phyloP scores from a whole-genome alignment of 2,329 filamentous ascomycete genomes.

The Niveomyces coronatus region DNA sequence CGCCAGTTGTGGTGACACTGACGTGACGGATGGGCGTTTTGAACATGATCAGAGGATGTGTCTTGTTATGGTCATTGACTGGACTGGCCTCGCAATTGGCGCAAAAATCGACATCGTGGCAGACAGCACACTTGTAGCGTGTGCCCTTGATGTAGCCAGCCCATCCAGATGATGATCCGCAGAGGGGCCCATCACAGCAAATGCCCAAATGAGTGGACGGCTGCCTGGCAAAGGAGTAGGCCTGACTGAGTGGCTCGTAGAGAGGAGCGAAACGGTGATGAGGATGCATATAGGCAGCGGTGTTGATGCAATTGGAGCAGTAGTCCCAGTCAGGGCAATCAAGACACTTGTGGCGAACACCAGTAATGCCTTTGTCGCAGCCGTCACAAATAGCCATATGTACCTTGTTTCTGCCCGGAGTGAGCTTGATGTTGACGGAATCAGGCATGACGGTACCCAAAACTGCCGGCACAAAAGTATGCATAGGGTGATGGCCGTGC shows the following conservation, averaged over 20 bases:
- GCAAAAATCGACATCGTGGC: constrained; percentile 91
- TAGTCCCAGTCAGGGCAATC: constrained; percentile 98
- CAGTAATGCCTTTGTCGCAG: constrained; percentile 79
- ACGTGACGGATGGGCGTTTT: constrained; percentile 85
- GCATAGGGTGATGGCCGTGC: constrained; percentile 86
- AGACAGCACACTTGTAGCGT: constrained; percentile 96
- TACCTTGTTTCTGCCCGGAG: constrained; percentile 66
- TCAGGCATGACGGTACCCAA: constrained; percentile 50
- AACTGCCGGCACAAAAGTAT: constrained; percentile 63
- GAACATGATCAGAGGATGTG: constrained; percentile 96
- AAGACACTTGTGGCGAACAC: constrained; percentile 91
- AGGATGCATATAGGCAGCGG: constrained; percentile 60
- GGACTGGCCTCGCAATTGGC: constrained; percentile 86
- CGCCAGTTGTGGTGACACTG: constrained; percentile 73
- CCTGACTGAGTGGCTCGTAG: constrained; percentile 54
- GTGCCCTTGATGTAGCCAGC: constrained; percentile 71
- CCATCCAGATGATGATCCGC: constrained; percentile 42
- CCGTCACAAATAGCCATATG: constrained; percentile 93
- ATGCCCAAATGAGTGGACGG: constrained; percentile 71
- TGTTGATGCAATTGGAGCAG: constrained; percentile 65
- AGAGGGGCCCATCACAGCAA: constrained; percentile 90
- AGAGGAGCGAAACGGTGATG: constrained; percentile 82
- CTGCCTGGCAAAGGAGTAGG: constrained; percentile 14
- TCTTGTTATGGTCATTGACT: constrained; percentile 76
- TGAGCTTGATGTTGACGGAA: constrained; percentile 56